These are phyloP conservation scores for Rhizopus sp. DNA, from an alignment of 371 early-diverging fungal species.

Conservation along the genomic window DNA sequence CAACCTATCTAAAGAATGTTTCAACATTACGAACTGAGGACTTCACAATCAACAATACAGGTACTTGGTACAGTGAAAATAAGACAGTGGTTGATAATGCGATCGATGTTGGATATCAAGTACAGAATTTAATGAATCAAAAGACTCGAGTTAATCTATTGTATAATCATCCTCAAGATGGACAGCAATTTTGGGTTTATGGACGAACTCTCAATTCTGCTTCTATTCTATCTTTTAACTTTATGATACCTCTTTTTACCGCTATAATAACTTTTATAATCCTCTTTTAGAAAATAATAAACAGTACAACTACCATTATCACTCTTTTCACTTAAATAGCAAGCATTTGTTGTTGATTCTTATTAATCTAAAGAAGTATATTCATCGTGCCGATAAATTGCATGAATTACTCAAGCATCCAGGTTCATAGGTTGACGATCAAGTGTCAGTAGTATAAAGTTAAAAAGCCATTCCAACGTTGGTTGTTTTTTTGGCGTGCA, in stretches of 20 bases:
- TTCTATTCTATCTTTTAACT: conserved; percentile 2
- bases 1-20: conserved; percentile 21
- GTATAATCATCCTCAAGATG: conserved; percentile 30
- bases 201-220: conserved; percentile 20
- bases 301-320: no score
- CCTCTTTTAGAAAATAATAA: no score
- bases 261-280: no score
- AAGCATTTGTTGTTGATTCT: no score
- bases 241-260: background rate
- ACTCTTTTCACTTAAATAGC: no score
- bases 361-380: no score
- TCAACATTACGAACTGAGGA: conserved; percentile 34
- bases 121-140: conserved; percentile 10
- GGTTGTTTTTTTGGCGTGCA: no score
- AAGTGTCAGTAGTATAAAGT: no score
- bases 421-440: no score
- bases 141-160: conserved; percentile 29
- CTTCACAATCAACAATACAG: conserved; percentile 37
- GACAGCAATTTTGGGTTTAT: conserved; percentile 27
- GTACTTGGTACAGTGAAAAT: conserved; percentile 29
- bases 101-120: conserved; percentile 29
- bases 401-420: no score
- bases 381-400: no score
- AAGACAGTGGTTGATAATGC: conserved; percentile 47
- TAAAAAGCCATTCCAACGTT: no score